A percentile compares a stretch with the other conserved stretches of the same genome.
Conservation (phyloP, 108 stramenopile species). For the Nitzschia putrida region DNA sequence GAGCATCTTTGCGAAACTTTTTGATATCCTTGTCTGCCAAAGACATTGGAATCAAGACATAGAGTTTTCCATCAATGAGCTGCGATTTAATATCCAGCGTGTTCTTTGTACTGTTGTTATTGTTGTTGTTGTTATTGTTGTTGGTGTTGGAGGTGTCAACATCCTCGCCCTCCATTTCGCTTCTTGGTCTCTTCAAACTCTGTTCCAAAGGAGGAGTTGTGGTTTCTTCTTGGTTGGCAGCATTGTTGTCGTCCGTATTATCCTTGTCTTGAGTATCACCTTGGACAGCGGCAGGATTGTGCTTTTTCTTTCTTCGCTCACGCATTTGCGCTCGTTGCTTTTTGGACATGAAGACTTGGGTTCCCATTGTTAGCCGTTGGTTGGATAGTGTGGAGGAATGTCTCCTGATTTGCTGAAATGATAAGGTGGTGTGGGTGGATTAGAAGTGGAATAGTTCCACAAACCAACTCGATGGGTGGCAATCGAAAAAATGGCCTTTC, state of each 20-base stretch:
- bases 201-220: not conserved
- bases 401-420: too few species aligned
- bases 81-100: conserved; percentile 15
- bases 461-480: too few species aligned
- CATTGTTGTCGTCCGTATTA: conserved; percentile 20
- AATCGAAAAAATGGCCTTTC: too few species aligned
- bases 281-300: too few species aligned
- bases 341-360: conserved; percentile 46
- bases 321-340: conserved; percentile 80
- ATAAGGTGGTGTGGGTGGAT: too few species aligned
- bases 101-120: conserved; percentile 1
- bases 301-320: conserved; percentile 57
- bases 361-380: not conserved
- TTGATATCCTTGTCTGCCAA: conserved; percentile 64
- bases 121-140: not conserved
- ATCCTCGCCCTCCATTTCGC: not conserved
- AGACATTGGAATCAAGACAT: conserved; percentile 52
- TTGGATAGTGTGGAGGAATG: too few species aligned
- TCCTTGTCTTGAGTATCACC: conserved; percentile 7
- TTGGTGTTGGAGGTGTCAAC: not conserved
- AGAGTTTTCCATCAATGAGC: conserved; percentile 25
- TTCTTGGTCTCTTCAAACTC: conserved; percentile 24
- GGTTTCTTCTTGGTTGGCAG: conserved; percentile 6
- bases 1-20: conserved; percentile 83
- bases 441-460: too few species aligned